Base-by-base conservation (phyloP, 306 rosid genomes). In the Canavalia ensiformis region DNA sequence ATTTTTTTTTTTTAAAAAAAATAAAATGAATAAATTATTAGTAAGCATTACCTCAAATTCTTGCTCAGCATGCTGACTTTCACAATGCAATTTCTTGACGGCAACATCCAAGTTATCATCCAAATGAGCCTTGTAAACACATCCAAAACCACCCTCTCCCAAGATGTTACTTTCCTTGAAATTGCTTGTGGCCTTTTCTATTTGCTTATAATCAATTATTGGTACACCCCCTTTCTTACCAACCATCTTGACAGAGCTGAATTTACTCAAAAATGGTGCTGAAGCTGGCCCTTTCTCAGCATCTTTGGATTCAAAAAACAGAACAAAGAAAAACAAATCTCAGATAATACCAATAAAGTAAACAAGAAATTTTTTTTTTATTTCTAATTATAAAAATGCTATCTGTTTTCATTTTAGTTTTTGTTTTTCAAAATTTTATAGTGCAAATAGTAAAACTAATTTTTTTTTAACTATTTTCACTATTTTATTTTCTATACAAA, bases 111-210 rank as follows among this genome's bases (percentile, higher is more conserved):
- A 83, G 73, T 90, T 86, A 55, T 91, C 92, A 57, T 88, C 92
- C 81, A 96, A 87, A 5, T 52, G 85, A 78, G 97, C 99, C 86
- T 85, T 91, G 88, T 92, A 96, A 81, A 96, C 97, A n/a, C 97
- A 82, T 81, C 98, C 99, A 84, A 96, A 96, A 70, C 97, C 99
- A 59, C 99, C 98, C 87, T 81, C 92, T 2, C 98, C 99, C 74
- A 96, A 82, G 7, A 96, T 86, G 80, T 94, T 96, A 80, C 88
- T 86, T 57, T 92, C 98, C 74, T 25, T 79, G 81, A 94, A 96
- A 82, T 89, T 84, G 59, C 80, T 76, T 0, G 99, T 92, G 18
- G 88, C 88, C n/a, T 91, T 94, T 75, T 96, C 97, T 44, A 94
- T 78, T 42, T 83, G 88, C 89, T 87, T 90, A 30, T 91, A 92